phyloP scores from a whole-genome alignment of 2,329 filamentous ascomycete genomes.

The Monilinia fructicola region DNA sequence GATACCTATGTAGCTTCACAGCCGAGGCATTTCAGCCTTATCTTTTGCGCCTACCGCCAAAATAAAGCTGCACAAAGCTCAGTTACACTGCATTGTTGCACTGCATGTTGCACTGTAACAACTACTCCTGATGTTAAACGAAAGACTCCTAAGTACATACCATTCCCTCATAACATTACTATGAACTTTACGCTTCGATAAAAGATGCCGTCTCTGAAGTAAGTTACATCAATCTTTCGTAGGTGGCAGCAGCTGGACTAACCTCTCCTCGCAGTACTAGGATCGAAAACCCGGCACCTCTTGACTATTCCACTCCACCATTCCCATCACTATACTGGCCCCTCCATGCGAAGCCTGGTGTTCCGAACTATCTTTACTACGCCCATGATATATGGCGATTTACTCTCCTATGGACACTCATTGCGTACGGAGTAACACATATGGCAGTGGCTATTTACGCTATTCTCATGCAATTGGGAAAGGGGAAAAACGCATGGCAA shows the following conservation, averaged over 20 bases:
- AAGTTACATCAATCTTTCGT: slow-evolving; percentile 4
- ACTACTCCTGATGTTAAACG: neutral
- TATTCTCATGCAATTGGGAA: slow-evolving; percentile 54
- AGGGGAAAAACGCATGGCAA: slow-evolving; percentile 40
- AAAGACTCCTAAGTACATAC: neutral
- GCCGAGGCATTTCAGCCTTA: slow-evolving; percentile 20
- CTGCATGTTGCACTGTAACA: neutral
- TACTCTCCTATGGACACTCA: slow-evolving; percentile 67
- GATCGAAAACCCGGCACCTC: slow-evolving; percentile 35
- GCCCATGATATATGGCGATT: slow-evolving; percentile 66
- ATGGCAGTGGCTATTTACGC: slow-evolving; percentile 57
- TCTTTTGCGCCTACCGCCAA: neutral
- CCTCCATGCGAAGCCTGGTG: slow-evolving; percentile 45
- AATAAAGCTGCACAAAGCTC: neutral
- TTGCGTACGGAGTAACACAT: slow-evolving; percentile 64
- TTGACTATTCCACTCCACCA: slow-evolving; percentile 58
- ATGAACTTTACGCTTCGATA: neutral
- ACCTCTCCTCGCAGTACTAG: slow-evolving; percentile 30
- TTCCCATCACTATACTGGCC: slow-evolving; percentile 72
- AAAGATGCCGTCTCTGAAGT: slow-evolving; percentile 31
- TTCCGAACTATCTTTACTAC: slow-evolving; percentile 55
- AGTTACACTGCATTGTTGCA: slow-evolving; percentile 15
- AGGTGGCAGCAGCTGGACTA: neutral
- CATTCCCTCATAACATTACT: neutral
- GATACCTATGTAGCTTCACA: neutral